These are phyloP conservation scores for Rhodosporidiobolus sp. DNA, from an alignment of 768 basidiomycete genomes.

Conservation along the genomic window DNA sequence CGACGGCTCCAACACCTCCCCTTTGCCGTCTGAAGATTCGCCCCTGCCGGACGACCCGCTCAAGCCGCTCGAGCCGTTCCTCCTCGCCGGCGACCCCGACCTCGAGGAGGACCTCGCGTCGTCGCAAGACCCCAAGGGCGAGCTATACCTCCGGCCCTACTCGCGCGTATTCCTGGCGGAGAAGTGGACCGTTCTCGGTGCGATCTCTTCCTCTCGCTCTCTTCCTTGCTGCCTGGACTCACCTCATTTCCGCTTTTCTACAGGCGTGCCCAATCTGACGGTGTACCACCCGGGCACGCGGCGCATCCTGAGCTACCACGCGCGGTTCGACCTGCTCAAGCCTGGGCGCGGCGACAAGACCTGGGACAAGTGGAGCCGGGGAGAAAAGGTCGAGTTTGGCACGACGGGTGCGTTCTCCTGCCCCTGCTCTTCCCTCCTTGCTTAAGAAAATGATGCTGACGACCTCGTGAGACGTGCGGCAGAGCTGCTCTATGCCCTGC, in stretches of 20 bases:
- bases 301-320: conserved; percentile 28
- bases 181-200: conserved; percentile 35
- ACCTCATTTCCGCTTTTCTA: no score
- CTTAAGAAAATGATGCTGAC: neutral
- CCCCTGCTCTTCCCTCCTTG: neutral
- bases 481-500: conserved; percentile 26
- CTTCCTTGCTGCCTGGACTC: no score
- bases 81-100: conserved; percentile 41
- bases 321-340: conserved; percentile 28
- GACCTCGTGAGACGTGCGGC: neutral
- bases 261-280: conserved; percentile 30
- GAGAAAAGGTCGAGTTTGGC: conserved; percentile 33
- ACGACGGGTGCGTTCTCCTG: conserved; percentile 15
- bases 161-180: conserved; percentile 38
- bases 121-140: conserved; percentile 8
- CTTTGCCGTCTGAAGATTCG: neutral
- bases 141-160: conserved; percentile 41
- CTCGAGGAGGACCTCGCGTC: conserved; percentile 31
- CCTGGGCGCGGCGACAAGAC: neutral
- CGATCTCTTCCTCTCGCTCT: no score
- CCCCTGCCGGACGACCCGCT: neutral
- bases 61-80: conserved; percentile 38
- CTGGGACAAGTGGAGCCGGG: conserved; percentile 37
- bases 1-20: conserved; percentile 34
- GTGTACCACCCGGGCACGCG: conserved; percentile 33